Conservation (phyloP, 768 basidiomycete species). For the Leccinum aurantiacum region DNA sequence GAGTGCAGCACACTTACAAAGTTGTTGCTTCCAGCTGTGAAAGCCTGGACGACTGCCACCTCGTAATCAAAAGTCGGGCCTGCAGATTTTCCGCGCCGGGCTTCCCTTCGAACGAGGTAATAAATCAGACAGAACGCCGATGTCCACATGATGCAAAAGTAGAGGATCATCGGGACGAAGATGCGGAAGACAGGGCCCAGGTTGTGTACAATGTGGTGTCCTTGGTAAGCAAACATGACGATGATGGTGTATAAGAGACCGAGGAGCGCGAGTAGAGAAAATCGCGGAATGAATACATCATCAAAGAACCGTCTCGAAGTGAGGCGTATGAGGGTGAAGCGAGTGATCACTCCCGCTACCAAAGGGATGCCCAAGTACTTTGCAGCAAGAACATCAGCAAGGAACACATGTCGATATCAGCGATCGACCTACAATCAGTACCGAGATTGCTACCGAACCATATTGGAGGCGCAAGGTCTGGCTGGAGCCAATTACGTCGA, state of each 20-base stretch:
- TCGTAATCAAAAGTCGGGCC: constrained; percentile 50
- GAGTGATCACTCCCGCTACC: constrained; percentile 66
- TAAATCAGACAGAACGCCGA: constrained; percentile 58
- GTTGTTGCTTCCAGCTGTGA: constrained; percentile 80
- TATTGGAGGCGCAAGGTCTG: constrained; percentile 49
- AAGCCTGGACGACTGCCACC: constrained; percentile 73
- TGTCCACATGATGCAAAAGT: constrained; percentile 78
- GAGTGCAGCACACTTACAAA: constrained; percentile 46
- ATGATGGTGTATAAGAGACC: constrained; percentile 82
- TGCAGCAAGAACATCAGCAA: neutral
- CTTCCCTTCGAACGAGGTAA: constrained; percentile 41
- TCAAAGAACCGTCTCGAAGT: constrained; percentile 50
- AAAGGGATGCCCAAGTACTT: constrained; percentile 86
- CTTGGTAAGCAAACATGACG: constrained; percentile 70
- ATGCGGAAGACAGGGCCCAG: constrained; percentile 77
- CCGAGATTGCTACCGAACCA: constrained; percentile 59
- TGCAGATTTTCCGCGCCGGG: constrained; percentile 4
- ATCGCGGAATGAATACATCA: constrained; percentile 60
- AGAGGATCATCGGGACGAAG: constrained; percentile 76
- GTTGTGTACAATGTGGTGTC: constrained; percentile 70
- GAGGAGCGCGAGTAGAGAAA: constrained; percentile 67
- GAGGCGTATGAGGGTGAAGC: constrained; percentile 49
- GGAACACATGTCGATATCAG: neutral
- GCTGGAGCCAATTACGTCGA: constrained; percentile 63
- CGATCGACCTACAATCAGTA: constrained; percentile 61